These are phyloP conservation scores for Trichoderma endophyticum DNA, from an alignment of 2,329 filamentous ascomycete species.

Conservation along the genomic window DNA sequence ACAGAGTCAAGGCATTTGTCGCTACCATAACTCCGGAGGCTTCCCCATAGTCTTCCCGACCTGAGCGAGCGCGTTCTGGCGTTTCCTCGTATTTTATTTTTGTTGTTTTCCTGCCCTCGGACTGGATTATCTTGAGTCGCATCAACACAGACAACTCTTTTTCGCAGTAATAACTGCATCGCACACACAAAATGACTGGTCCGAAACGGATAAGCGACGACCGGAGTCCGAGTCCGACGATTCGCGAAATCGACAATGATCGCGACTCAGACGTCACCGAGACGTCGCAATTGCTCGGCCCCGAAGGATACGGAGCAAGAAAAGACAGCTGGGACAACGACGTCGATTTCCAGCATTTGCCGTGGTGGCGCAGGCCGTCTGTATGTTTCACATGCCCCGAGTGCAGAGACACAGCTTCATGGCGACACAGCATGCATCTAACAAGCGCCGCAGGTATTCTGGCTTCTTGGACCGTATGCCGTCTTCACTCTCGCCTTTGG, in stretches of 20 bases:
- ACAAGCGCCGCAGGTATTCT: slow-evolving; percentile 60
- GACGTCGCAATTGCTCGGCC: slow-evolving; percentile 39
- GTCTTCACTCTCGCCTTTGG: slow-evolving; percentile 85
- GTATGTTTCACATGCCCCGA: slow-evolving; percentile 38
- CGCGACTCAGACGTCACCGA: slow-evolving; percentile 30
- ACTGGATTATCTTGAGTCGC: neutral
- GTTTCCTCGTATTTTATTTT: neutral
- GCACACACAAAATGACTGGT: slow-evolving; percentile 2
- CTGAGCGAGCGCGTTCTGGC: slow-evolving; percentile 7
- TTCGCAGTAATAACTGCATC: neutral
- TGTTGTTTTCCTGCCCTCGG: neutral
- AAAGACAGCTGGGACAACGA: slow-evolving; percentile 19
- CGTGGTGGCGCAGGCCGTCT: slow-evolving; percentile 62
- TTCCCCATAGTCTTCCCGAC: neutral
- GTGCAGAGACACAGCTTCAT: neutral
- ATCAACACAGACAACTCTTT: neutral
- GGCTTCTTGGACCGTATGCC: slow-evolving; percentile 77
- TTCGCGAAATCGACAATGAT: slow-evolving; percentile 12
- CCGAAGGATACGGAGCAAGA: slow-evolving; percentile 21
- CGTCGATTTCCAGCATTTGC: slow-evolving; percentile 57
- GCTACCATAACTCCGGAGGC: neutral
- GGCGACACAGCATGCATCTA: slow-evolving; percentile 20
- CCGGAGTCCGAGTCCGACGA: neutral
- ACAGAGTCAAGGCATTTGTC: neutral
- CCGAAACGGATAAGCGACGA: slow-evolving; percentile 8